Percentiles rank a stretch among this genome's conserved stretches.
Conservation (phyloP, 768 basidiomycete genomes). For the Gloeophyllum trabeum region DNA sequence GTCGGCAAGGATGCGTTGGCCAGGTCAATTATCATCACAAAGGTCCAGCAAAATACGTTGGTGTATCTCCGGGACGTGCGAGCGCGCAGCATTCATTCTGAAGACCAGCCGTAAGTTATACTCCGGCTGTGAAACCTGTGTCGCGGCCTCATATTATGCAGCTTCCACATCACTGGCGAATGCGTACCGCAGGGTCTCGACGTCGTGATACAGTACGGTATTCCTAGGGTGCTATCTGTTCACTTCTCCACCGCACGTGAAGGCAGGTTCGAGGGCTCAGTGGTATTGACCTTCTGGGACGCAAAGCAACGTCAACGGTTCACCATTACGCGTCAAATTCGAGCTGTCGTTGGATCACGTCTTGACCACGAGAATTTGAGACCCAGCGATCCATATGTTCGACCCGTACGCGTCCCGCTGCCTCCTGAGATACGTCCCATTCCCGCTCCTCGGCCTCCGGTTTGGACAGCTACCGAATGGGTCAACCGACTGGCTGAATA, state of each 20-base stretch:
- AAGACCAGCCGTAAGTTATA: too few species aligned
- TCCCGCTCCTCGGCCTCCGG: conserved; percentile 25
- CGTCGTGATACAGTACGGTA: too few species aligned
- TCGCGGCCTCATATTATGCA: too few species aligned
- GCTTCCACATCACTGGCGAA: too few species aligned
- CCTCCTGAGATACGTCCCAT: conserved; percentile 11
- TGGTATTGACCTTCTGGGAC: conserved; percentile 37
- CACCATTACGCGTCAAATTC: conserved; percentile 32
- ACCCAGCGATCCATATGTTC: conserved; percentile 32
- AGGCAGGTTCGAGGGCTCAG: conserved; percentile 34
- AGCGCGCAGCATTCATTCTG: too few species aligned
- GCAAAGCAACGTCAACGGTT: conserved; percentile 22
- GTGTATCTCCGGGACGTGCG: conserved; percentile 4
- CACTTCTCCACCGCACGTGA: conserved; percentile 15
- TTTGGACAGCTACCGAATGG: conserved; percentile 31
- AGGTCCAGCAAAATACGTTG: neutral
- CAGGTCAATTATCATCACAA: too few species aligned
- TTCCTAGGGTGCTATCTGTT: conserved; percentile 4
- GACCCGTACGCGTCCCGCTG: conserved; percentile 7
- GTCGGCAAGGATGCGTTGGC: too few species aligned
- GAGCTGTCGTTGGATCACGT: conserved; percentile 34
- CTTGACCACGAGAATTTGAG: conserved; percentile 38
- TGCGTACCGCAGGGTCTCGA: too few species aligned
- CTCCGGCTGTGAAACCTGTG: too few species aligned
- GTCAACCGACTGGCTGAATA: neutral